Evolutionary conservation across 345 rosid genomes (phyloP), one percentile per base, ranked within the genome.

Genomic region (Dimocarpus longan): DNA sequence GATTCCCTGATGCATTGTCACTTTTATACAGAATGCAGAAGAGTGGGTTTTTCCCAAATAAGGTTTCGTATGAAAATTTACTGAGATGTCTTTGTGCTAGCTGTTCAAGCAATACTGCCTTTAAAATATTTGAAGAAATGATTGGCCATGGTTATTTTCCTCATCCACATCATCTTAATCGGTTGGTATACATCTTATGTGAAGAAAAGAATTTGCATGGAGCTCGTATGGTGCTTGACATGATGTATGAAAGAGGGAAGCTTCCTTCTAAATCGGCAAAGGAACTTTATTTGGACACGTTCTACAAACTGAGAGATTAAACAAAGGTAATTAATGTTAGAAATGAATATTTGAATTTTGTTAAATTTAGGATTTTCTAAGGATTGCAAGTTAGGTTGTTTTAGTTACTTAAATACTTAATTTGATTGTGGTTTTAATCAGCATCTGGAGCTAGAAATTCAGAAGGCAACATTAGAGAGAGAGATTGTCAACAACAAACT

Each of bases 61-160:
- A 75, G 85, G 78, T 74, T 66, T 57, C 88, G 60, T 93, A 85
- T 76, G 88, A 87, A 43, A 80, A 37, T 77, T 59, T 90, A 78
- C 88, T 91, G 26, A 76, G 66, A 0, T 84, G 80, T 79, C 85
- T 89, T 10, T 93, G 93, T 84, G 85, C 85, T 48, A 73, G 78
- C 39, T 66, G 75, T 75, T 65, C 88, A 88, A 80, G 82, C 73
- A 70, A 64, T 75, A 81, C 86, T 73, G 91, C 91, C 65, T 84
- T 91, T 80, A 83, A 82, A 77, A 78, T 89, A 77, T 85, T 86
- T 83, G 86, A 87, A 81, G 92, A 90, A 71, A 93, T 90, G 95
- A 71, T 85, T 79, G 86, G 77, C 18, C 65, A 60, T 69, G 50
- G 81, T 74, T 46, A 70, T 19, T 46, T 76, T 0, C 88, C 89